Conservation (phyloP, 2,329 filamentous ascomycete genomes). For the Aschersonia sp. region DNA sequence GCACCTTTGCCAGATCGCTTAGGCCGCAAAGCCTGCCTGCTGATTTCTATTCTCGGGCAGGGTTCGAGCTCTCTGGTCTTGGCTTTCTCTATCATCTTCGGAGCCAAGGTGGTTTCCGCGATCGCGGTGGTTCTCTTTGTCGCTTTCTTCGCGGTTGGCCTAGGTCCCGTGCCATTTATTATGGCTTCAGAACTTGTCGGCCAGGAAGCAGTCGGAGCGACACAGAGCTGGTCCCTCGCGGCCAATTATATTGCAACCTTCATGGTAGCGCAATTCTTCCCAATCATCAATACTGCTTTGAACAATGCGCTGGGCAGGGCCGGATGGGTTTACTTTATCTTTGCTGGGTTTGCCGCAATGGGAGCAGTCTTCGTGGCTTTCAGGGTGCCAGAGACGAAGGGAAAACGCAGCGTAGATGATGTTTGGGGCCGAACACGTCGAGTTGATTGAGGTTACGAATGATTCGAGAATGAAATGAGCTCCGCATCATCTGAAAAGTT, state of each 20-base stretch:
- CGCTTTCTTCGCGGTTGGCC: constrained; percentile 73
- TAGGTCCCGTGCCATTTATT: constrained; percentile 92
- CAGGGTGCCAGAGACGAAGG: constrained; percentile 76
- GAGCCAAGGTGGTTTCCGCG: constrained; percentile 62
- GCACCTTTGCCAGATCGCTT: constrained; percentile 77
- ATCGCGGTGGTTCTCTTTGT: constrained; percentile 76
- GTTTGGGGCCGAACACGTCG: constrained; percentile 66
- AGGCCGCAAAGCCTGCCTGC: constrained; percentile 72
- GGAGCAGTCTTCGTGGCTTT: constrained; percentile 58
- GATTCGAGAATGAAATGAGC: neutral
- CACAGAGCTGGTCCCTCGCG: constrained; percentile 75
- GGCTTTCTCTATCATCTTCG: constrained; percentile 64
- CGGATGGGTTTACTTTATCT: constrained; percentile 86
- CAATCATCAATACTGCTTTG: constrained; percentile 63
- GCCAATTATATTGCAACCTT: constrained; percentile 89
- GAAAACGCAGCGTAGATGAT: constrained; percentile 70
- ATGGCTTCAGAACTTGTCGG: constrained; percentile 82
- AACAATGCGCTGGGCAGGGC: constrained; percentile 49
- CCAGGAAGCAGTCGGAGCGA: constrained; percentile 78
- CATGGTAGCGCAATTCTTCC: constrained; percentile 88
- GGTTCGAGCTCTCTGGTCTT: constrained; percentile 63
- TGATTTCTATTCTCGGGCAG: constrained; percentile 75
- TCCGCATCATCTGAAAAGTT: constrained; percentile 16
- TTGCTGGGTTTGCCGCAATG: constrained; percentile 56
- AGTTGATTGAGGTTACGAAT: constrained; percentile 24